phyloP scores from a whole-genome alignment of 2,329 filamentous ascomycete genomes.

The Penicillium psychrosexuale region DNA sequence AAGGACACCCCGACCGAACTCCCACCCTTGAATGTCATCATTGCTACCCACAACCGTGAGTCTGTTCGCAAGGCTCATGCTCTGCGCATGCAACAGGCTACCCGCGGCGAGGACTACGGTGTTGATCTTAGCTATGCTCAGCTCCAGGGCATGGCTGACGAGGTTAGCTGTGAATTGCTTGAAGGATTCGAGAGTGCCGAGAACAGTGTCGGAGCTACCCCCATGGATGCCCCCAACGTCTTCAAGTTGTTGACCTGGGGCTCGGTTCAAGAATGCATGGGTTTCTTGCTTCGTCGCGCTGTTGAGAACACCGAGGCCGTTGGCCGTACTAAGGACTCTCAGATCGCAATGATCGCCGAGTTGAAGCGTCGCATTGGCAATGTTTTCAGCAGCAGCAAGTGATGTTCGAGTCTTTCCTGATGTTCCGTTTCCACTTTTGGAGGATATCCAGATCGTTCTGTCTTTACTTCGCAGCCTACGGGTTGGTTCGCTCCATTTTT shows the following conservation, averaged over 20 bases:
- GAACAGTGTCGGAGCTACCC: constrained; percentile 22
- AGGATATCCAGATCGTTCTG: background rate
- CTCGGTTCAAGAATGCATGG: constrained; percentile 57
- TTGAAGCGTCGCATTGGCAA: constrained; percentile 32
- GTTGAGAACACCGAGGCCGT: constrained; percentile 70
- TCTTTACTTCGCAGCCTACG: constrained; percentile 3
- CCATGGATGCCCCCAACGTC: constrained; percentile 45
- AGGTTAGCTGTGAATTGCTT: constrained; percentile 66
- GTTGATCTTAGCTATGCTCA: constrained; percentile 66
- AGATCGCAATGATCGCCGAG: constrained; percentile 37
- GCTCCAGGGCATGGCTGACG: constrained; percentile 93
- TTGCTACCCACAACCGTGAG: constrained; percentile 59
- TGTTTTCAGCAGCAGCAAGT: constrained; percentile 23
- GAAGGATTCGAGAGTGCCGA: constrained; percentile 39
- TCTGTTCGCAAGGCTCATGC: constrained; percentile 53
- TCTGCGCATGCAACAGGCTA: constrained; percentile 46
- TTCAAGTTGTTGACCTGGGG: constrained; percentile 62
- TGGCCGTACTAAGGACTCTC: constrained; percentile 49
- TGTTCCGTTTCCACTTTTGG: background rate
- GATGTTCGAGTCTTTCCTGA: background rate
- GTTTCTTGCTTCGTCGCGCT: constrained; percentile 61
- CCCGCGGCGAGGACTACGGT: constrained; percentile 40
- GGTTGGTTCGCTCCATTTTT: constrained; percentile 1
- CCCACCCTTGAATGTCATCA: constrained; percentile 51
- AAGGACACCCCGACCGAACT: constrained; percentile 38